Percentiles rank a stretch among this genome's conserved stretches.
Evolutionary conservation across 73 alveolate genomes (phyloP).

Genomic region (Symbiodinium pilosum): DNA sequence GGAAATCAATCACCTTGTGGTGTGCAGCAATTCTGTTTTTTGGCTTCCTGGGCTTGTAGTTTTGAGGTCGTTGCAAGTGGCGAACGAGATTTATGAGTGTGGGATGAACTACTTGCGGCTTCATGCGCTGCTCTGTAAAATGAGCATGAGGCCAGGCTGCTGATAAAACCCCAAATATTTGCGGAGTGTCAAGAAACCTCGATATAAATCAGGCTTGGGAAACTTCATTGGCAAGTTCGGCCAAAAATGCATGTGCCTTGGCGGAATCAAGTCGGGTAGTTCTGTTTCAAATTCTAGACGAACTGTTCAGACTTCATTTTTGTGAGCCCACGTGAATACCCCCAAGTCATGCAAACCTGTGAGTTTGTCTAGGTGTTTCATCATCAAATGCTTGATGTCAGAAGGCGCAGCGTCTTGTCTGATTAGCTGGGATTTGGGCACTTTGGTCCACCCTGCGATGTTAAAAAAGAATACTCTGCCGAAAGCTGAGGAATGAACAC

Average conservation of each 20-base stretch:
- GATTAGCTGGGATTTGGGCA: background rate
- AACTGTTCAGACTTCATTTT: no score
- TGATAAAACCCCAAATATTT: background rate
- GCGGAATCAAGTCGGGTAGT: background rate
- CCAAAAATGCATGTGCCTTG: background rate
- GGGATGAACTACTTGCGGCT: background rate
- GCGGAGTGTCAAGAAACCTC: background rate
- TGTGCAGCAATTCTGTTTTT: background rate
- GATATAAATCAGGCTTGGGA: background rate
- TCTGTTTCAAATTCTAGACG: background rate
- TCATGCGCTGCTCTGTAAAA: background rate
- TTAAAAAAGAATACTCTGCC: background rate
- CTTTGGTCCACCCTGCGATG: background rate
- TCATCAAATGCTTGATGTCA: background rate
- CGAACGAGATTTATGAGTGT: background rate
- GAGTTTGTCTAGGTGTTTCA: background rate
- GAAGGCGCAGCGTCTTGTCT: background rate
- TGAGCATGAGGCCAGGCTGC: background rate
- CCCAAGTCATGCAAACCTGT: no score
- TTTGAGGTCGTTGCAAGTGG: background rate
- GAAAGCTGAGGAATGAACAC: background rate
- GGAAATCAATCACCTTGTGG: no score
- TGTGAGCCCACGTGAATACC: no score
- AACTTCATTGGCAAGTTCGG: background rate
- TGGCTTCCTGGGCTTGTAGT: background rate